phyloP scores from a whole-genome alignment of 1,284 basidiomycete genomes.

The Melampsora larici-populina region DNA sequence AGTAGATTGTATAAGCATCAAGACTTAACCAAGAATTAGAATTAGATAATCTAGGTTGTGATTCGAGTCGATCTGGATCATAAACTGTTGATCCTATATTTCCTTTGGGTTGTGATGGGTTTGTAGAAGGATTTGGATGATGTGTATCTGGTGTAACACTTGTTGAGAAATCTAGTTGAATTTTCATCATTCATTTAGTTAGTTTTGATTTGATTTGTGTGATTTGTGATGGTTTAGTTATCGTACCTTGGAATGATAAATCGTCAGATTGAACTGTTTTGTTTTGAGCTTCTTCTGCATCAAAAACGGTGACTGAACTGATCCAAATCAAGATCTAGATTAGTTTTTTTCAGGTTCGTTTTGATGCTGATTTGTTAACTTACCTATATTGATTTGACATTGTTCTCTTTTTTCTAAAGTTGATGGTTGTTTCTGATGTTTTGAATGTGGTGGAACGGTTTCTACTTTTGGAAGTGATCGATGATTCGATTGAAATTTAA shows the following conservation, averaged over 20 bases:
- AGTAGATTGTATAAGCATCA: slow-evolving; percentile 35
- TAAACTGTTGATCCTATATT: slow-evolving; percentile 3
- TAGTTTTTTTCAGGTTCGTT: too few relatives aligned
- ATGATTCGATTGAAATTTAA: too few relatives aligned
- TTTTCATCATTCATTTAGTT: background rate
- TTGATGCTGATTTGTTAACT: too few relatives aligned
- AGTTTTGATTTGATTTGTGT: background rate
- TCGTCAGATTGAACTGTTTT: slow-evolving; percentile 1
- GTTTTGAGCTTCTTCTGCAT: slow-evolving; percentile 28
- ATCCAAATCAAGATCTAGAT: slow-evolving; percentile 14
- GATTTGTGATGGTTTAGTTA: too few relatives aligned
- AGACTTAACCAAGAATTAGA: slow-evolving; percentile 20
- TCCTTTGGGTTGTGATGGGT: background rate
- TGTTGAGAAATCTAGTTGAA: slow-evolving; percentile 28
- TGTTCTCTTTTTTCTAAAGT: too few relatives aligned
- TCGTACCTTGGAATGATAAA: slow-evolving; percentile 30
- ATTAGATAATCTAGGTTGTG: slow-evolving; percentile 6
- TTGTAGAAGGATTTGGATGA: background rate
- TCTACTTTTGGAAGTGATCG: too few relatives aligned
- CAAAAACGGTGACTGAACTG: slow-evolving; percentile 38
- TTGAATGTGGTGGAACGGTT: slow-evolving; percentile 40
- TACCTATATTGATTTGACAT: too few relatives aligned
- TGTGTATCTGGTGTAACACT: background rate
- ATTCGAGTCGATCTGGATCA: slow-evolving; percentile 28
- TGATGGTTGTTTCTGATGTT: too few relatives aligned